Conservation (phyloP, 2,329 filamentous ascomycete genomes). For the Aspergillus jensenii region DNA sequence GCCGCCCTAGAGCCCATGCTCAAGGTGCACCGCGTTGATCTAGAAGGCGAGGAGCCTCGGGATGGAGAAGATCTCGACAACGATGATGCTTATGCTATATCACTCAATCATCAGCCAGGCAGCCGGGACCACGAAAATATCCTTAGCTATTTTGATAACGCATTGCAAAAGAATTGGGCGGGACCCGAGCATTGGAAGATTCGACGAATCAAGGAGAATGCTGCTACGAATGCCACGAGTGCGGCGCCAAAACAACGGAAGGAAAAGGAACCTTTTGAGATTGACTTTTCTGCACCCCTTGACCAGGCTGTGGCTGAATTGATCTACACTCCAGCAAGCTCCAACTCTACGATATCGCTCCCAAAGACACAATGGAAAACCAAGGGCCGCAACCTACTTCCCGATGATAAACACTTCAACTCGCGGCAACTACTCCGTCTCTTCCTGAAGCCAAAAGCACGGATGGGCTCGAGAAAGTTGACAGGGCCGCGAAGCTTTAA, state of each 20-base stretch:
- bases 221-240: constrained; percentile 48
- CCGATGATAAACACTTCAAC: constrained; percentile 98
- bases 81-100: constrained; percentile 73
- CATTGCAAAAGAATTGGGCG: constrained; percentile 94
- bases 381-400: constrained; percentile 86
- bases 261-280: constrained; percentile 94
- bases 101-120: constrained; percentile 69
- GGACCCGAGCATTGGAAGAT: constrained; percentile 99
- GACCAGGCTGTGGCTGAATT: constrained; percentile 69
- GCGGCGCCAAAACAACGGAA: constrained; percentile 66
- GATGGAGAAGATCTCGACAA: constrained; percentile 60
- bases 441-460: constrained; percentile 92
- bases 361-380: constrained; percentile 96
- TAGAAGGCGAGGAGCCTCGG: constrained; percentile 55
- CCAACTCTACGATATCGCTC: constrained; percentile 77
- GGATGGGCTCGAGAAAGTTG: constrained; percentile 67
- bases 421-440: constrained; percentile 84
- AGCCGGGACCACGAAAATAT: constrained; percentile 85
- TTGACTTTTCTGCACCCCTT: constrained; percentile 80
- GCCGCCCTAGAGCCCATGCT: constrained; percentile 84
- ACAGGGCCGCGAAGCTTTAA: constrained; percentile 46
- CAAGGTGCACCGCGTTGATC: constrained; percentile 63
- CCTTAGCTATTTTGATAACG: constrained; percentile 96
- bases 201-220: constrained; percentile 80
- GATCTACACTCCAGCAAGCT: constrained; percentile 78